Evolutionary conservation across 2,329 filamentous ascomycete genomes (phyloP), one percentile per base, ranked within the genome.

Genomic region (Alternaria burnsii): DNA sequence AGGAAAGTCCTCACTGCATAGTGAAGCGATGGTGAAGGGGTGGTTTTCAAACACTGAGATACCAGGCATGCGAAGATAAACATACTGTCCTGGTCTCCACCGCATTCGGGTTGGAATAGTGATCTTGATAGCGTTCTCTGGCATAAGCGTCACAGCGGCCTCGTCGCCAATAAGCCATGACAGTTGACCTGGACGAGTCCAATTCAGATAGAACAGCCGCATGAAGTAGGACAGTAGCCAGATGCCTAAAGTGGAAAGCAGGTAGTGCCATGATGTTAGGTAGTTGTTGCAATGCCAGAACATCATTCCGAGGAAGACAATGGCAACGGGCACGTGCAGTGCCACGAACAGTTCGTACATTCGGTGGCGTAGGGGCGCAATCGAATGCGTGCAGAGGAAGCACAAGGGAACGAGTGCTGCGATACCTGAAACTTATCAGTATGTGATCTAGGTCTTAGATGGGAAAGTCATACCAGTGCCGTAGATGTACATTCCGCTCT

Each of bases 211-310:
- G 79, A 92, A 92, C 2, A 97, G 75, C 16, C 94, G 88, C 69
- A 89, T 79, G 26, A 89, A 71, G 74, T 95, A 93, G 53, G 92
- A 95, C 6, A 90, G 69, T 1, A 86, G 81, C 89, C 93, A 95
- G 63, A 97, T 92, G 43, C 82, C 91, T 24, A 94, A 79, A 0
- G 92, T 95, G 2, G 92, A 88, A 72, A 88, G 96, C 3, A 98
- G 86, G 73, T 97, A 98, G 72, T 87, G 84, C 94, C 94, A 97
- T 0, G 94, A 97, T 55, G 89, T 89, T 38, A 97, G 85, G 69
- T 91, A 97, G 79, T 97, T 97, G 79, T 94, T 91, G 71, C 92
- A 95, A 78, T 98, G 94, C 94, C 94, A 98, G 81, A 98, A 97
- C 28, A 98, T 84, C 76, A 97, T 86, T 1, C 86, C 94, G 7